These are phyloP conservation scores for Zymoseptoria crescenta DNA, from an alignment of 2,329 filamentous ascomycete species.

Conservation along the genomic window DNA sequence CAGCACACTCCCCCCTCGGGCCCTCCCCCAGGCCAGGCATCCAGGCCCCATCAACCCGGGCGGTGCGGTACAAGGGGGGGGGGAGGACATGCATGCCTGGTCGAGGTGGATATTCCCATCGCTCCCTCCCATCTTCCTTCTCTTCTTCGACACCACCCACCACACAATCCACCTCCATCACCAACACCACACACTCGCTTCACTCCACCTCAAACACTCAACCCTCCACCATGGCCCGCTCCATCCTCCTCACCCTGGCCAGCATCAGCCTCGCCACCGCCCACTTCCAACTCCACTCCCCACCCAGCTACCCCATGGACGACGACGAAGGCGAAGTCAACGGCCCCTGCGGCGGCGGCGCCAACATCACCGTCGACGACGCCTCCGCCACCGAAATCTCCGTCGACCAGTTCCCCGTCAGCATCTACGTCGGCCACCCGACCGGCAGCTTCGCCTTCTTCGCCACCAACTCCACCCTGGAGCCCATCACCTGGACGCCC, in stretches of 20 bases:
- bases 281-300: conserved; percentile 38
- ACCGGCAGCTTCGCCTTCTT: conserved; percentile 21
- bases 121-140: not conserved
- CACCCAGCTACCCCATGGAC: conserved; percentile 26
- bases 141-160: not conserved
- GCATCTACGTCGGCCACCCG: conserved; percentile 24
- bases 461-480: conserved; percentile 22
- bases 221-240: conserved; percentile 17
- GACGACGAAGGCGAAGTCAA: conserved; percentile 20
- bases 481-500: conserved; percentile 25
- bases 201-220: not conserved
- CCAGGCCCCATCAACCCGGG: too few species aligned
- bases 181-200: not conserved
- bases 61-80: too few species aligned
- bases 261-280: conserved; percentile 30
- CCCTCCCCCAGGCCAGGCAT: too few species aligned
- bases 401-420: conserved; percentile 24
- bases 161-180: not conserved
- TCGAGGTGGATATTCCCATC: too few species aligned
- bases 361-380: conserved; percentile 18
- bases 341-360: conserved; percentile 26
- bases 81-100: too few species aligned
- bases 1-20: too few species aligned
- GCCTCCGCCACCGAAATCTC: conserved; percentile 18
- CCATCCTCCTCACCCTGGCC: conserved; percentile 20